Evolutionary conservation across 2,329 filamentous ascomycete genomes (phyloP).

Genomic region (Fragosphaeria purpurea): DNA sequence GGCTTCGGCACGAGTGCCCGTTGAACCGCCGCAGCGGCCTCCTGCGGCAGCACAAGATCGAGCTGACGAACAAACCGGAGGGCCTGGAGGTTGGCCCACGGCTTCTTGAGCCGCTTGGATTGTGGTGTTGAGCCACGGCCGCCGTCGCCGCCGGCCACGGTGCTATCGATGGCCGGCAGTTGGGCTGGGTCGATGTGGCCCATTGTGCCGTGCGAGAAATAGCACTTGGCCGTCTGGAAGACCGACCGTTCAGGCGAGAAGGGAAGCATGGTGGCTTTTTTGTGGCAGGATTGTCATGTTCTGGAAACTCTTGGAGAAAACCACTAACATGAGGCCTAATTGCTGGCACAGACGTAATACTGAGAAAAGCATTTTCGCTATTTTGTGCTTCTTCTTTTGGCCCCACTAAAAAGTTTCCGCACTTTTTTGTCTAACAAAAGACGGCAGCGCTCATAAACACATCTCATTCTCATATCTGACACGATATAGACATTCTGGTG

Average conservation of each 20-base stretch:
- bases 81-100: conserved; percentile 58
- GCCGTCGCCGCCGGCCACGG: not conserved
- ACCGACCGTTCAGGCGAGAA: conserved; percentile 31
- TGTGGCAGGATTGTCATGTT: too few relatives aligned
- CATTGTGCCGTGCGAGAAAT: conserved; percentile 59
- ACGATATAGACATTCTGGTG: too few relatives aligned
- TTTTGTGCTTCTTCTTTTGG: not conserved
- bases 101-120: conserved; percentile 46
- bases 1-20: conserved; percentile 31
- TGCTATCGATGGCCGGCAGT: conserved; percentile 42
- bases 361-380: not conserved
- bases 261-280: conserved; percentile 30
- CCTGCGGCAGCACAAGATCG: conserved; percentile 63
- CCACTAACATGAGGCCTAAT: too few relatives aligned
- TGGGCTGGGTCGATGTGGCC: conserved; percentile 61
- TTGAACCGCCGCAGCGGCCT: conserved; percentile 44
- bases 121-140: not conserved
- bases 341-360: too few relatives aligned
- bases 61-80: conserved; percentile 50
- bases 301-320: too few relatives aligned
- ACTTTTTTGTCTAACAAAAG: too few relatives aligned
- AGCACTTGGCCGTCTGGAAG: conserved; percentile 57
- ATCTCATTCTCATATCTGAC: too few relatives aligned
- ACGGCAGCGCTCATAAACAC: too few relatives aligned
- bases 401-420: conserved; percentile 8